Evolutionary conservation across 805 yeast genomes (phyloP), one percentile per base, ranked within the genome.

Genomic region (Cyberlindnera nakhonratchasimensis): DNA sequence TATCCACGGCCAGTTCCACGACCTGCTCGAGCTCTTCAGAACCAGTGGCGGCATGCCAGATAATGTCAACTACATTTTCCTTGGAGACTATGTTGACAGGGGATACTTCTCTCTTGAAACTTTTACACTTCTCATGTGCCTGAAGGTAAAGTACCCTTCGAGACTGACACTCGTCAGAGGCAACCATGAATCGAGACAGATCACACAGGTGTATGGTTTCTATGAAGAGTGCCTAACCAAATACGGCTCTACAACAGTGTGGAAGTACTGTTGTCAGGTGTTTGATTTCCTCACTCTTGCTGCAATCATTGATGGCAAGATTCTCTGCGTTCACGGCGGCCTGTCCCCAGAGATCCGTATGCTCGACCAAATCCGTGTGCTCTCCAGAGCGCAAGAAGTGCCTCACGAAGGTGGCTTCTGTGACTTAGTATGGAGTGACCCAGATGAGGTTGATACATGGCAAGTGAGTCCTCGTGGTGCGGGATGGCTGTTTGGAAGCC

Each of bases 351-450:
- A 93, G 64, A 90, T 91, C 50, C 79, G 98, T 62, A 90, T 93
- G 96, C 74, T 91, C 52, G 99, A 91, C 64, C 99, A 91, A 66
- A 89, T 91, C 52, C 74, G 98, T 56, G 98, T 91, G 16, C 71
- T 91, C 44, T 84, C 93, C 40, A 75, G 99, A 58, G 98, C 98
- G 3, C 98, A 91, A 65, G 98, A 91, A 66, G 96, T 91, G 36
- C 99, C 99, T 3, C 98, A 93, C 63, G 99, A 91, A 67, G 99
- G 99, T 54, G 98, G 97, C 3, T 91, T 91, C 64, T 93, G 97
- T 61, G 99, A 91, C 64, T 75, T 91, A 56, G 90, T 91, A 29
- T 91, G 99, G 99, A 83, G 95, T 17, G 99, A 91, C 60, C 99
- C 99, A 2, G 98, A 91, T 62, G 90, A 90, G 57, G 96, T 90